Evolutionary conservation across 306 rosid genomes (phyloP), one percentile per base, ranked within the genome.

Genomic region (Gastrolobium bilobum): DNA sequence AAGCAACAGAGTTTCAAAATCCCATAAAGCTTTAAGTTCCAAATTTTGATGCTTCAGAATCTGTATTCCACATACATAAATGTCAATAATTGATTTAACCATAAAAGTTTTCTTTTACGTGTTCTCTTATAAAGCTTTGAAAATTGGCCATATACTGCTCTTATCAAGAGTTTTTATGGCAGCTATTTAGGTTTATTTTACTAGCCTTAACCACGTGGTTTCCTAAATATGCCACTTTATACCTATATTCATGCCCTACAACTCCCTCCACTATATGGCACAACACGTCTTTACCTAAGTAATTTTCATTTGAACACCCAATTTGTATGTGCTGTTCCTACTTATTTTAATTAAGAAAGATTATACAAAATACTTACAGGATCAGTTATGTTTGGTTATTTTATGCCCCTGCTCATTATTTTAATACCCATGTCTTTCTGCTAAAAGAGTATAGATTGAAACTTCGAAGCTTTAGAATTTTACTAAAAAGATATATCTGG

Each of bases 1-100:
- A 68, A 3, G 7, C 53, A 70, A 38, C 31, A 20, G 29, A 4
- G 39, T 57, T 43, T 58, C 61, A 58, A 44, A 31, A 64, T 37
- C 35, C 20, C 13, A 20, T 40, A 35, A 37, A 58, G 34, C 50
- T 20, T 53, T 58, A 15, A 57, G 29, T 37, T 35, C 10, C 65
- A 39, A 50, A 65, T 11, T 7, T 52, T 13, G 11, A 77, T 29
- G 48, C 57, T 42, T 34, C 57, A 77, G 9, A 66, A 30, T n/a
- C n/a, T 54, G 60, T 60, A 6, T 34, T 57, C 38, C 42, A 42
- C 7, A 46, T 40, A 37, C 29, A 4, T 13, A 33, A 42, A n/a
- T 7, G 52, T 35, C 20, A 76, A 10, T 37, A 46, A 51, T 11
- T 48, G 9, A 14, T 51, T 37, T n/a, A 37, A 39, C 30, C 39